phyloP scores from a whole-genome alignment of 2,329 filamentous ascomycete species.

The Aspergillus puulaauensis region DNA sequence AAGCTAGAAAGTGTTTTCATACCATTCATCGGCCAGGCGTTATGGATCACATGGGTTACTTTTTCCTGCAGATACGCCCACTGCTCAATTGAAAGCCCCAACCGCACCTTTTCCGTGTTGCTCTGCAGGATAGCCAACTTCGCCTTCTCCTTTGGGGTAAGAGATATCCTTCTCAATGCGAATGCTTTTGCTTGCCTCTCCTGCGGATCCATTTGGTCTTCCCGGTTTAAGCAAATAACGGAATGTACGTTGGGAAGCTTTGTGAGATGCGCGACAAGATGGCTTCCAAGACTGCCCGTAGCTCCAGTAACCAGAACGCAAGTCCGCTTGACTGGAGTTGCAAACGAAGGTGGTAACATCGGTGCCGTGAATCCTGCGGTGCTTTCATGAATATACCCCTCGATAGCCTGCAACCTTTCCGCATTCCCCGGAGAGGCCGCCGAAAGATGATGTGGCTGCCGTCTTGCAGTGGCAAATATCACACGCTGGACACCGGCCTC shows the following conservation, averaged over 20 bases:
- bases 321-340: neutral
- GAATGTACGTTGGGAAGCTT: slow-evolving; percentile 27
- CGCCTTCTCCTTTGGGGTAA: slow-evolving; percentile 15
- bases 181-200: slow-evolving; percentile 39
- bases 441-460: slow-evolving; percentile 3
- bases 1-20: slow-evolving; percentile 18
- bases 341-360: too few species aligned
- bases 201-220: slow-evolving; percentile 23
- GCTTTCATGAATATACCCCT: slow-evolving; percentile 24
- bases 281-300: slow-evolving; percentile 42
- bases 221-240: slow-evolving; percentile 51
- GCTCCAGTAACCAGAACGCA: slow-evolving; percentile 45
- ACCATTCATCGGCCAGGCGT: slow-evolving; percentile 31
- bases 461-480: slow-evolving; percentile 24
- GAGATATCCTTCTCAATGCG: slow-evolving; percentile 20
- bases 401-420: slow-evolving; percentile 16
- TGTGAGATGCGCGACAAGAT: slow-evolving; percentile 40
- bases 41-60: slow-evolving; percentile 49
- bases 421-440: neutral
- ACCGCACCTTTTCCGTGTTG: slow-evolving; percentile 47
- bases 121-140: slow-evolving; percentile 51
- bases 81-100: slow-evolving; percentile 47
- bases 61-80: slow-evolving; percentile 40
- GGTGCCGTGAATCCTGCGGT: slow-evolving; percentile 21
- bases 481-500: slow-evolving; percentile 25